Base-by-base conservation (phyloP, 805 yeast species). In the Schwanniomyces occidentalis region DNA sequence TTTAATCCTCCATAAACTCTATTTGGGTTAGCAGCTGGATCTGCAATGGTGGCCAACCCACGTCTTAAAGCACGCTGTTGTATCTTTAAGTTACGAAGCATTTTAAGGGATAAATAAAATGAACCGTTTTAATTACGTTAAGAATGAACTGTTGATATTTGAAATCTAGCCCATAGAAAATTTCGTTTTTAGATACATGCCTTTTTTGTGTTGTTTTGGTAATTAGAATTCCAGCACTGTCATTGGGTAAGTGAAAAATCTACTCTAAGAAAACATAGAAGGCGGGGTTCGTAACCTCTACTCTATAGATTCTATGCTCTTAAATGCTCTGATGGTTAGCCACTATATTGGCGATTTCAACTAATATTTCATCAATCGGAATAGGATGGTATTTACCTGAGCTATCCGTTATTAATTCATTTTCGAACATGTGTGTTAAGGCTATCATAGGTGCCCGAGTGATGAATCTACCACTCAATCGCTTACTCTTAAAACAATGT, bases 1-100 rank as follows among this genome's bases (percentile, higher is more conserved):
- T 75, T 73, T 45, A 86, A 73, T 8, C 90, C 91, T 20, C 95
- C 95, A 52, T 79, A 76, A 26, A 67, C 63, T 41, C 83, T 58
- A 54, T 71, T 67, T 16, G 79, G 78, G 43, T 58, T 69, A 32
- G 71, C 65, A 5, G 73, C 71, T 8, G 69, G 61, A 40, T 71
- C 74, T 26, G 76, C 73, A 30, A 54, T 63, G 27, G 78, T 66
- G 25, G 76, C 77, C 49, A 69, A 61, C 16, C 61, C 48, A 46
- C 69, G 63, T 45, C 51, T 48, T 33, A 48, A 44, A 30, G 45
- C 42, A 40, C 49, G 44, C 39, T 47, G 56, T 42, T 51, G 50
- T 44, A 36, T 44, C 49, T 44, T 58, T 35, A 60, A 48, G 45
- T 49, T 51, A 52, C 68, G 66, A 54, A 65, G 69, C 69, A 65